phyloP scores from a whole-genome alignment of 345 rosid genomes.

The Eucalyptus erythrocorys region DNA sequence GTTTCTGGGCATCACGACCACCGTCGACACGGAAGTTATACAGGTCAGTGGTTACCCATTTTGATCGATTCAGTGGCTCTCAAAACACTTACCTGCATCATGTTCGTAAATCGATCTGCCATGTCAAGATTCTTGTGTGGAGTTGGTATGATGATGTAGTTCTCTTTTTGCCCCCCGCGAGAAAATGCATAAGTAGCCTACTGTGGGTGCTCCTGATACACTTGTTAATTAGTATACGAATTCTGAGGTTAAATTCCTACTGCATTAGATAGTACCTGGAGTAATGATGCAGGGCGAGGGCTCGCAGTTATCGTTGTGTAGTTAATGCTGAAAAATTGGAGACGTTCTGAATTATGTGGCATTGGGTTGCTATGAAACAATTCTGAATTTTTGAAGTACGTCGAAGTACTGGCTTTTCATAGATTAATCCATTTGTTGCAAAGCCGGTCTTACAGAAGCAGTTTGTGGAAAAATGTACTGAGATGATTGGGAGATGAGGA shows the following conservation, averaged over 20 bases:
- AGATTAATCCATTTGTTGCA: background rate
- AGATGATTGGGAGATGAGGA: background rate
- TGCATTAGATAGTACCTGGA: background rate
- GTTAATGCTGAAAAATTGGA: background rate
- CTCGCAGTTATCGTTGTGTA: background rate
- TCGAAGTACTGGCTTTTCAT: background rate
- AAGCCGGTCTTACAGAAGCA: background rate
- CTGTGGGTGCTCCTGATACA: background rate
- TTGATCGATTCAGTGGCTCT: background rate
- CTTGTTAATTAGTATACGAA: background rate
- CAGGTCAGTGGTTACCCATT: slow-evolving; percentile 29
- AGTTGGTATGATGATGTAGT: background rate
- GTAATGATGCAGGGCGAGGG: background rate
- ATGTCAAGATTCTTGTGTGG: background rate
- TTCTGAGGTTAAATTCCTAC: background rate
- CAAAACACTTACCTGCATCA: background rate
- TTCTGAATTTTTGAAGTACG: background rate
- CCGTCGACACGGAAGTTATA: slow-evolving; percentile 77
- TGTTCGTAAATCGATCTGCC: background rate
- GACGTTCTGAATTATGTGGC: background rate
- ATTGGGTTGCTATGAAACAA: background rate
- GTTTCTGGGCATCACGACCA: slow-evolving; percentile 75
- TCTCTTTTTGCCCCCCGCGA: no score
- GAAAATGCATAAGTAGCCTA: background rate
- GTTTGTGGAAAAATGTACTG: background rate